These are phyloP conservation scores for Podospora australis DNA, from an alignment of 495 filamentous ascomycete species.

Conservation along the genomic window DNA sequence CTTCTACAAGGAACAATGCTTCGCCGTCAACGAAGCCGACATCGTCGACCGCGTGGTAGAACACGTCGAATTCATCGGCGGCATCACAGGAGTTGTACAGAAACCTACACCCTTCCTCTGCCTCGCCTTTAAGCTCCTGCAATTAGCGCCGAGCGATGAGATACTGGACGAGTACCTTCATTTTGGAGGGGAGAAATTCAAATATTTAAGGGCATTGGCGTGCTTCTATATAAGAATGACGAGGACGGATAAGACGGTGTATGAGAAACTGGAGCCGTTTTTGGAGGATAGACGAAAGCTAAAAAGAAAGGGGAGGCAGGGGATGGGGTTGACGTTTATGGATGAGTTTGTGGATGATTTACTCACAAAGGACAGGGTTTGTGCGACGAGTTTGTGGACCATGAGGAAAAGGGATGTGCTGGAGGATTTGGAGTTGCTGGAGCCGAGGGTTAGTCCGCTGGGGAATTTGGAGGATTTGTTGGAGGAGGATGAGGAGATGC, in stretches of 20 bases:
- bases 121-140: slow-evolving; percentile 88
- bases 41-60: slow-evolving; percentile 84
- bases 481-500: slow-evolving; percentile 49
- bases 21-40: slow-evolving; percentile 87
- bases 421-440: slow-evolving; percentile 85
- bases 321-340: slow-evolving; percentile 68
- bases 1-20: slow-evolving; percentile 99
- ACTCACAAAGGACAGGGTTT: slow-evolving; percentile 81
- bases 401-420: slow-evolving; percentile 72
- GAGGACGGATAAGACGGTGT: slow-evolving; percentile 74
- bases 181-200: slow-evolving; percentile 68
- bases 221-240: slow-evolving; percentile 92
- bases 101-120: slow-evolving; percentile 91
- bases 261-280: slow-evolving; percentile 71
- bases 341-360: slow-evolving; percentile 94
- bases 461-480: slow-evolving; percentile 82
- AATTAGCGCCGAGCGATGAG: slow-evolving; percentile 71
- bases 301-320: slow-evolving; percentile 63
- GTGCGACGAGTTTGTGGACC: slow-evolving; percentile 89
- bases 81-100: slow-evolving; percentile 74
- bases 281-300: slow-evolving; percentile 81
- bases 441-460: slow-evolving; percentile 77
- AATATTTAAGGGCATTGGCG: slow-evolving; percentile 83
- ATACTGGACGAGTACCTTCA: slow-evolving; percentile 77
- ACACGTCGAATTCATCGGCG: slow-evolving; percentile 72